Conservation (phyloP, 441 rosid genomes). For the Populus trichocarpa region DNA sequence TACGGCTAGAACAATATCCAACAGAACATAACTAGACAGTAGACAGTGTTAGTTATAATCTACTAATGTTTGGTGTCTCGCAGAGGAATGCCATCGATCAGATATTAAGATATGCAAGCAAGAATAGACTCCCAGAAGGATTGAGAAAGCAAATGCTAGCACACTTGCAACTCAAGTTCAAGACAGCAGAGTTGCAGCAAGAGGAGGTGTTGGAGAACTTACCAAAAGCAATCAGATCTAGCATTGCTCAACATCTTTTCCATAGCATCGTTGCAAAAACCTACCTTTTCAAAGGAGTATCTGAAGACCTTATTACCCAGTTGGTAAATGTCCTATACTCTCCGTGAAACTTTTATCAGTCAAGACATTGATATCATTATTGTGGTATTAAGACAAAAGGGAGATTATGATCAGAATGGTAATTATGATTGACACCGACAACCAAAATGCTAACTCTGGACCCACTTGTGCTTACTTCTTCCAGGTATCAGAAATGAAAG, state of each 20-base stretch:
- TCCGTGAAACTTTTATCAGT: not conserved
- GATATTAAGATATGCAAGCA: conserved; percentile 69
- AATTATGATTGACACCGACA: not conserved
- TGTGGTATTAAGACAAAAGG: not conserved
- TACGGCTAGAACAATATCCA: not conserved
- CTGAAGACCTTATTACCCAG: conserved; percentile 67
- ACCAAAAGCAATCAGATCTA: conserved; percentile 87
- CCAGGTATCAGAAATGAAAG: conserved; percentile 82
- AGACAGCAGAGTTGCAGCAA: conserved; percentile 74
- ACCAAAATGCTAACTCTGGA: not conserved
- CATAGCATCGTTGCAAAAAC: conserved; percentile 43
- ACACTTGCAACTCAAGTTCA: conserved; percentile 88
- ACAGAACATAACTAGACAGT: not conserved
- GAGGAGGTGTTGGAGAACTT: conserved; percentile 78
- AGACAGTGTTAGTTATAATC: not conserved
- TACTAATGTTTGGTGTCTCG: conserved; percentile 1
- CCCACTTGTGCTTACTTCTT: conserved; percentile 6
- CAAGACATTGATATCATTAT: not conserved
- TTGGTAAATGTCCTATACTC: conserved; percentile 39
- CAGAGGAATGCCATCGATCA: conserved; percentile 83
- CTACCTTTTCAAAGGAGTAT: conserved; percentile 75
- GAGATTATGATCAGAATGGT: not conserved
- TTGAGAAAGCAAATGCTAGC: conserved; percentile 88
- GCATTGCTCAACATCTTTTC: conserved; percentile 83
- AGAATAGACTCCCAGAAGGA: conserved; percentile 76